A percentile compares a stretch with the other conserved stretches of the same genome.
Conservation (phyloP, 108 stramenopile genomes). For the Parmales sp. region DNA sequence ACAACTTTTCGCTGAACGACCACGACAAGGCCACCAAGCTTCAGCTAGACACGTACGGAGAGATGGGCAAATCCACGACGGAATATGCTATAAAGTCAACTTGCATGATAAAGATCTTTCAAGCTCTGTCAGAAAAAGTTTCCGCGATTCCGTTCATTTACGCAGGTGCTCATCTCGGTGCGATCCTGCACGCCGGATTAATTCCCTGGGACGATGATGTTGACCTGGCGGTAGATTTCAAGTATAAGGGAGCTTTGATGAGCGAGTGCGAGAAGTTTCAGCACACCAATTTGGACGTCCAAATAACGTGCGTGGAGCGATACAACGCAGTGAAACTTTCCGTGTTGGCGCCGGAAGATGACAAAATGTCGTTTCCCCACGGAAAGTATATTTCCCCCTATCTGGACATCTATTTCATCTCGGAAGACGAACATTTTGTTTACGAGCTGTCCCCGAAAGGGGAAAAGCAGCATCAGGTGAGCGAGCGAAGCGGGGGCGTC, state of each 20-base stretch:
- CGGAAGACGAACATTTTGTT: too few relatives aligned
- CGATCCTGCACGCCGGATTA: background rate
- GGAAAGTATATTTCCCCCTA: background rate
- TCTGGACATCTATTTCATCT: background rate
- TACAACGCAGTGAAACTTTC: background rate
- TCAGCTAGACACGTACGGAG: background rate
- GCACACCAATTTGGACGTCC: background rate
- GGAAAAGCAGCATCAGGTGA: too few relatives aligned
- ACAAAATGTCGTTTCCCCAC: background rate
- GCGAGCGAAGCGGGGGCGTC: too few relatives aligned
- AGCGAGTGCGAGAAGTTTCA: background rate
- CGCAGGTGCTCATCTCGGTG: background rate
- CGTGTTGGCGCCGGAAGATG: background rate
- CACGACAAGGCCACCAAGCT: background rate
- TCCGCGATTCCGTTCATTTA: background rate
- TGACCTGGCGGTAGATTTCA: background rate
- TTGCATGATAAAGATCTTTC: background rate
- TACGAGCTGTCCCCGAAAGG: too few relatives aligned
- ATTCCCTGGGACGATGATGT: background rate
- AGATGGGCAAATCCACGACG: background rate
- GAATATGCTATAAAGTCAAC: background rate
- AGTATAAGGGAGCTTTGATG: background rate
- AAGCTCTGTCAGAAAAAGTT: background rate
- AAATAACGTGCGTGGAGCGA: background rate
- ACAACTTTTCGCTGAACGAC: background rate